Conservation (phyloP, 1,139 yeast species). For the Protomyces lactucae-debilis region DNA sequence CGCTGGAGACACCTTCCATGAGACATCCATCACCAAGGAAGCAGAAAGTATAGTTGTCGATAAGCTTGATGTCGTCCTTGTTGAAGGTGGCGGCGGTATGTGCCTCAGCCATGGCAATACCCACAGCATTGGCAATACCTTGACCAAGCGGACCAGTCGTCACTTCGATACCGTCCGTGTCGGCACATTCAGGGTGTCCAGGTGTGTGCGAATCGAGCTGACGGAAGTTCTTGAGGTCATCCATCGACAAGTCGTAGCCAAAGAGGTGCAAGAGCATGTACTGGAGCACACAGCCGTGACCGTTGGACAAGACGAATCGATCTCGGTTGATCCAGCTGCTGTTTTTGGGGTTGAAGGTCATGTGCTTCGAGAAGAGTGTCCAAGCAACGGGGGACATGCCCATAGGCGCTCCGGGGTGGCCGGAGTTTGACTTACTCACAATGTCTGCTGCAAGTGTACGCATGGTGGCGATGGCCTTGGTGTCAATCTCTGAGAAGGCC, state of each 20-base stretch:
- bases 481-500: conserved; percentile 54
- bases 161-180: conserved; percentile 83
- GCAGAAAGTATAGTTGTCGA: conserved; percentile 71
- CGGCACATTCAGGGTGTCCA: conserved; percentile 89
- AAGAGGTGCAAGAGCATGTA: conserved; percentile 80
- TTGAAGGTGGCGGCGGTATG: conserved; percentile 91
- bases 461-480: conserved; percentile 77
- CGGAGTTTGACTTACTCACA: conserved; percentile 85
- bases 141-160: conserved; percentile 99
- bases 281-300: conserved; percentile 92
- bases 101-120: conserved; percentile 91
- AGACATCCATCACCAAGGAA: conserved; percentile 98
- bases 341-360: conserved; percentile 85
- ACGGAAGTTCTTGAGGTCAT: conserved; percentile 88
- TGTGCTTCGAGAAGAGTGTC: conserved; percentile 61
- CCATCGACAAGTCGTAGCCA: conserved; percentile 76
- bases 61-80: conserved; percentile 70
- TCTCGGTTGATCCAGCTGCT: conserved; percentile 94
- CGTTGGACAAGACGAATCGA: conserved; percentile 90
- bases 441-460: conserved; percentile 83
- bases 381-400: conserved; percentile 92
- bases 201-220: conserved; percentile 89
- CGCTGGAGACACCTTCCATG: conserved; percentile 97
- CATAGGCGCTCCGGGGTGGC: conserved; percentile 99
- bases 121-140: conserved; percentile 96